Conservation (phyloP, 2,329 filamentous ascomycete genomes). For the Sclerotinia sclerotiorum region DNA sequence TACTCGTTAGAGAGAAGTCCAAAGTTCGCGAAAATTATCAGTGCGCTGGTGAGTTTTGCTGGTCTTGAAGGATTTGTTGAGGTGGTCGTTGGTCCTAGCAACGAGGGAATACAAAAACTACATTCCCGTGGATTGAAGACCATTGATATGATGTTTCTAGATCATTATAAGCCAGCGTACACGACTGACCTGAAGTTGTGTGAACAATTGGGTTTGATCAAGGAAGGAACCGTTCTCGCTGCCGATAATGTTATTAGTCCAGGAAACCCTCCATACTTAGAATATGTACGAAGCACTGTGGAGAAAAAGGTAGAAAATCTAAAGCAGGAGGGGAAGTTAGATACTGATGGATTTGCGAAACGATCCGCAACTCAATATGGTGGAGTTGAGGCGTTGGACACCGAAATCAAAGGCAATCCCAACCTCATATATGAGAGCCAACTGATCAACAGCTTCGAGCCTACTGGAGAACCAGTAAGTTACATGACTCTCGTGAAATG, state of each 20-base stretch:
- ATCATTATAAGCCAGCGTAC: conserved; percentile 79
- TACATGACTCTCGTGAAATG: neutral
- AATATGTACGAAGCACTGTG: conserved; percentile 66
- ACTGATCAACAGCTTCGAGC: conserved; percentile 64
- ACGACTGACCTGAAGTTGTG: conserved; percentile 73
- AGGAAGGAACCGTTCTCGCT: conserved; percentile 60
- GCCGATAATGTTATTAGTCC: conserved; percentile 73
- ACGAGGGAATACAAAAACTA: conserved; percentile 63
- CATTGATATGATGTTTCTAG: conserved; percentile 57
- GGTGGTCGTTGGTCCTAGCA: conserved; percentile 68
- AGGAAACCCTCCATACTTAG: conserved; percentile 68
- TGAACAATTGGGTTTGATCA: conserved; percentile 67
- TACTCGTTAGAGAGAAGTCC: conserved; percentile 72
- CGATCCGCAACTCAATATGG: conserved; percentile 33
- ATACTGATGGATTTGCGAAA: conserved; percentile 39
- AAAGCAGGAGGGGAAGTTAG: conserved; percentile 48
- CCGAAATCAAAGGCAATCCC: conserved; percentile 55
- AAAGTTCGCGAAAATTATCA: conserved; percentile 70
- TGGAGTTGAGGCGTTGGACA: conserved; percentile 44
- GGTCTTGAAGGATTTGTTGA: conserved; percentile 69
- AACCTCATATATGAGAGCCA: conserved; percentile 65
- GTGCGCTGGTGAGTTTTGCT: conserved; percentile 69
- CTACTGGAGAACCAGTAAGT: conserved; percentile 63
- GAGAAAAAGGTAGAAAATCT: conserved; percentile 56
- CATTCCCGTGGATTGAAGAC: conserved; percentile 36